Evolutionary conservation across 2,329 filamentous ascomycete genomes (phyloP).

Genomic region (Pestalotiopsis sp.): DNA sequence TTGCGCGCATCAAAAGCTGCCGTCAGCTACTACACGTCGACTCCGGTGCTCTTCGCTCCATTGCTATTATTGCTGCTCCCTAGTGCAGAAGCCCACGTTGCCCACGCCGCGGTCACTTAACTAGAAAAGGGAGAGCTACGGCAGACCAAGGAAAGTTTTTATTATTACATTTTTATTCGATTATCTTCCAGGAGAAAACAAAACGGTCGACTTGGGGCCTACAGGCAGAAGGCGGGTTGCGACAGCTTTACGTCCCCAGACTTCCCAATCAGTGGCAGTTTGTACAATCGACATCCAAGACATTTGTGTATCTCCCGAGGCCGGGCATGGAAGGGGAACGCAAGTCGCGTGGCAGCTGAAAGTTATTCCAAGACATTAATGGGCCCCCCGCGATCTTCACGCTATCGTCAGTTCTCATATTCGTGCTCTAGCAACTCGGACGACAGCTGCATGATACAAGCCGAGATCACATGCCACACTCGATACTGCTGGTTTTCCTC

Average conservation of each 20-base stretch:
- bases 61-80: neutral
- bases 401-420: conserved; percentile 19
- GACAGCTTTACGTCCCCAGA: conserved; percentile 23
- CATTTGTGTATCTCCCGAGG: conserved; percentile 25
- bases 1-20: neutral
- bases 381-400: conserved; percentile 19
- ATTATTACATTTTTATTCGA: neutral
- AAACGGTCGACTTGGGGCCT: conserved; percentile 10
- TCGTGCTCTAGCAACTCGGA: conserved; percentile 19
- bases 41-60: neutral
- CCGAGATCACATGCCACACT: conserved; percentile 5
- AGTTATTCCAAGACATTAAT: conserved; percentile 19
- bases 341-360: conserved; percentile 1
- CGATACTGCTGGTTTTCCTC: neutral
- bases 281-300: conserved; percentile 26
- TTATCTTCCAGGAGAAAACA: neutral
- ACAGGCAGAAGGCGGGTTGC: conserved; percentile 23
- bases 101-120: neutral
- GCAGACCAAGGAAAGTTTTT: neutral
- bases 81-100: neutral
- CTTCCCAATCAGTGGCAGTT: conserved; percentile 26
- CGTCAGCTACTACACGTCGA: neutral
- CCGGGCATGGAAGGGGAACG: conserved; percentile 12
- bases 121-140: neutral
- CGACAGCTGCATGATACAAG: conserved; percentile 2